A percentile compares a stretch with the other conserved stretches of the same genome.
Evolutionary conservation across 2,329 filamentous ascomycete species (phyloP).

Genomic region (Amylocarpus encephaloides): DNA sequence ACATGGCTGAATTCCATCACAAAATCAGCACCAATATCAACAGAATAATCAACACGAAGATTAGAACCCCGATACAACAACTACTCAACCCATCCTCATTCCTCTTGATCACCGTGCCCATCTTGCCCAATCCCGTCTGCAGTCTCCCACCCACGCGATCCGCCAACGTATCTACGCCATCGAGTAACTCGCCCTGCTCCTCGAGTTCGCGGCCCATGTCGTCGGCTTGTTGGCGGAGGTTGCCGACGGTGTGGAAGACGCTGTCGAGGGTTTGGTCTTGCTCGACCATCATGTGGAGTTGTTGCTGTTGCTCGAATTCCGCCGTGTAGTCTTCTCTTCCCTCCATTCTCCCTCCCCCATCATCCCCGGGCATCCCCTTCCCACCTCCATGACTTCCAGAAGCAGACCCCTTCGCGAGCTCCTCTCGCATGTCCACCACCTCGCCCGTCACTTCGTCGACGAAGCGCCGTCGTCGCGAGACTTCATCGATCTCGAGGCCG

Average conservation of each 20-base stretch:
- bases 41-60: conserved; percentile 80
- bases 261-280: conserved; percentile 91
- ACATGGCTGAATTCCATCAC: conserved; percentile 30
- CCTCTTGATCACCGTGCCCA: conserved; percentile 74
- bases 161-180: conserved; percentile 75
- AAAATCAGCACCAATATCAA: conserved; percentile 69
- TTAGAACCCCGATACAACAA: conserved; percentile 85
- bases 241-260: conserved; percentile 89
- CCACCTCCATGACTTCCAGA: conserved; percentile 25
- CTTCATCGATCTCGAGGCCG: conserved; percentile 77
- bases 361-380: too few relatives aligned
- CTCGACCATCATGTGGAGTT: conserved; percentile 85
- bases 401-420: conserved; percentile 49
- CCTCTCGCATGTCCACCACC: conserved; percentile 80
- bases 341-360: conserved; percentile 24
- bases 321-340: conserved; percentile 49
- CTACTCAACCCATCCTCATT: conserved; percentile 87
- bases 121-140: conserved; percentile 78
- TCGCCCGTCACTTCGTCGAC: conserved; percentile 87
- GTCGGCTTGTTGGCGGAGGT: conserved; percentile 80
- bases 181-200: conserved; percentile 85
- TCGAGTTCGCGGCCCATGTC: conserved; percentile 95
- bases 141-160: conserved; percentile 84
- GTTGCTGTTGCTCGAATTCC: conserved; percentile 84
- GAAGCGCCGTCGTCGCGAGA: conserved; percentile 64